Conservation (phyloP, 148 eudicot genomes). For the Silene uniflora region DNA sequence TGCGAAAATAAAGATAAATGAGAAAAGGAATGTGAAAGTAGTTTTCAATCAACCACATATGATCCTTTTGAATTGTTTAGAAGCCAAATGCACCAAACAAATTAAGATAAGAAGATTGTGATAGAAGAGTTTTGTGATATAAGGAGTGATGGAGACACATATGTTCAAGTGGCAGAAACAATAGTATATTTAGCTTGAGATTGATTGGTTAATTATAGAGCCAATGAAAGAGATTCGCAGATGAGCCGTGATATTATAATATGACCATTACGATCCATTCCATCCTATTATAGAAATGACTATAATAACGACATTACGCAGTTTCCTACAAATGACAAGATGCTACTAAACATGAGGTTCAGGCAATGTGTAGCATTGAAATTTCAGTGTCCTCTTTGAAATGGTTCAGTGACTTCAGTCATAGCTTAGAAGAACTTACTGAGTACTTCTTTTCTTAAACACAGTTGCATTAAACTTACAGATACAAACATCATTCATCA, state of each 20-base stretch:
- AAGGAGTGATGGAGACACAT: constrained; percentile 9
- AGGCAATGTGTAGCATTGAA: neutral
- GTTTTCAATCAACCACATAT: constrained; percentile 24
- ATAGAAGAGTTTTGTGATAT: neutral
- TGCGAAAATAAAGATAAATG: neutral
- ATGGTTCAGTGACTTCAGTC: neutral
- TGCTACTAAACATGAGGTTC: constrained; percentile 3
- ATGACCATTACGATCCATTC: constrained; percentile 1
- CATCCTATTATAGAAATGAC: constrained; percentile 11
- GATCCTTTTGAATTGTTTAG: constrained; percentile 17
- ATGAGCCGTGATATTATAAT: neutral
- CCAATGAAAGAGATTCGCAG: neutral
- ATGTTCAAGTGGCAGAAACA: constrained; percentile 6
- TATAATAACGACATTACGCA: constrained; percentile 11
- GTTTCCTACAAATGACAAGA: neutral
- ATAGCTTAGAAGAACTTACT: neutral
- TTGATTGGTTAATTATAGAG: constrained; percentile 3
- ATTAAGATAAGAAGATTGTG: constrained; percentile 12
- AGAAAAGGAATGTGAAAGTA: constrained; percentile 16
- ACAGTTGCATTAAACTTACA: neutral
- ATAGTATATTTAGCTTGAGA: constrained; percentile 7
- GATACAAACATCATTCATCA: too few relatives aligned
- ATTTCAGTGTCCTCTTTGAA: neutral
- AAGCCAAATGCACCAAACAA: constrained; percentile 17
- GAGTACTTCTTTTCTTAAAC: neutral